Evolutionary conservation across 2,329 filamentous ascomycete species (phyloP).

Genomic region (Pseudogymnoascus destructans): DNA sequence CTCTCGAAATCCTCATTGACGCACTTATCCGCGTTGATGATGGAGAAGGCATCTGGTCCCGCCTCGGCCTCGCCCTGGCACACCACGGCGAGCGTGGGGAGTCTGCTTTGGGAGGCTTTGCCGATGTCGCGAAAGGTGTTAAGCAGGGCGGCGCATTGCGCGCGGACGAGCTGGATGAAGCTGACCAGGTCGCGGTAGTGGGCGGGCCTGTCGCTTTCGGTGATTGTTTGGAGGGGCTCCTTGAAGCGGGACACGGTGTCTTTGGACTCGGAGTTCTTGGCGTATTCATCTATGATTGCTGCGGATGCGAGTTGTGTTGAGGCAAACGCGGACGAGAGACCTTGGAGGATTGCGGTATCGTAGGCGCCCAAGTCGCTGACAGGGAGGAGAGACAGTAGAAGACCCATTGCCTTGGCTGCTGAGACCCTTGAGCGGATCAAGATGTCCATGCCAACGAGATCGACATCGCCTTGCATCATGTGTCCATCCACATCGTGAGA

Average conservation of each 20-base stretch:
- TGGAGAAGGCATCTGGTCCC: constrained; percentile 82
- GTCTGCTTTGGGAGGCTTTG: constrained; percentile 59
- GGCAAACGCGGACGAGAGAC: constrained; percentile 60
- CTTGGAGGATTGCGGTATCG: constrained; percentile 50
- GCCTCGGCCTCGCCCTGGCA: constrained; percentile 89
- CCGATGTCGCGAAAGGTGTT: constrained; percentile 87
- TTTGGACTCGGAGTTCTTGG: constrained; percentile 41
- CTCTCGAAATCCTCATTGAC: constrained; percentile 74
- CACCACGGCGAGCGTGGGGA: constrained; percentile 75
- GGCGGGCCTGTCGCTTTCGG: constrained; percentile 67
- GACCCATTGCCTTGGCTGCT: constrained; percentile 73
- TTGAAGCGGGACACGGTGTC: constrained; percentile 46
- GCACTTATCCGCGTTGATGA: constrained; percentile 78
- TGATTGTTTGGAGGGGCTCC: constrained; percentile 55
- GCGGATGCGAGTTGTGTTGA: constrained; percentile 77
- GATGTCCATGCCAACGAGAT: constrained; percentile 79
- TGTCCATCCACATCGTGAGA: constrained; percentile 93
- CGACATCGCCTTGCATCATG: constrained; percentile 94
- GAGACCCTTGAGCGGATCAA: constrained; percentile 83
- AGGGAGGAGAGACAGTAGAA: constrained; percentile 70
- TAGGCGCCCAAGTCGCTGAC: constrained; percentile 46
- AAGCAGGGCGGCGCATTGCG: constrained; percentile 80
- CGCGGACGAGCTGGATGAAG: constrained; percentile 76
- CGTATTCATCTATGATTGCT: constrained; percentile 81
- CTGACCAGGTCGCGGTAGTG: constrained; percentile 85